A percentile compares a stretch with the other conserved stretches of the same genome.
Evolutionary conservation across 148 eudicot genomes (phyloP).

Genomic region (Linanthus parryae): DNA sequence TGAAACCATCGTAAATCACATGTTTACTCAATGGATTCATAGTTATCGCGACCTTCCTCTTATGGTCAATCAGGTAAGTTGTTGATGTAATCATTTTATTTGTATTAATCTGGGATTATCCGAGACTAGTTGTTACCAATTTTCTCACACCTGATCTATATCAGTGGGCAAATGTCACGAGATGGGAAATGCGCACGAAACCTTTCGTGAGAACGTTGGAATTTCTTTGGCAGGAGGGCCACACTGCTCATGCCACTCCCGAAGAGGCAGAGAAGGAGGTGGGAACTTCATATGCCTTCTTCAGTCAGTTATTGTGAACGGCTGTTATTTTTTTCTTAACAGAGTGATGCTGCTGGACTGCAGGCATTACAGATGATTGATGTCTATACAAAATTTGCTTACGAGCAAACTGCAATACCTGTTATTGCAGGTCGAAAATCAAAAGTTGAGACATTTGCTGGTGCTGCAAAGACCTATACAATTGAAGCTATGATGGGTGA

Average conservation of each 20-base stretch:
- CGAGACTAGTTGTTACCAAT: too few relatives aligned
- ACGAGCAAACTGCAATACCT: constrained; percentile 97
- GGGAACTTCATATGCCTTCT: background rate
- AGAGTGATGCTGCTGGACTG: constrained; percentile 26
- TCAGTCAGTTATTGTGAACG: background rate
- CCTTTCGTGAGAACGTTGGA: constrained; percentile 98
- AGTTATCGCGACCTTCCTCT: constrained; percentile 99
- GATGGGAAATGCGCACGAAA: constrained; percentile 99
- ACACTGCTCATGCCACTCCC: constrained; percentile 92
- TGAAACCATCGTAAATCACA: constrained; percentile 98
- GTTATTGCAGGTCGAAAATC: constrained; percentile 96
- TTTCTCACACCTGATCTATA: constrained; percentile 9
- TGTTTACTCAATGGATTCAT: constrained; percentile 99
- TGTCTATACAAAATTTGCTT: constrained; percentile 84
- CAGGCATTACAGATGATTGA: constrained; percentile 98
- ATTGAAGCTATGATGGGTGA: constrained; percentile 99
- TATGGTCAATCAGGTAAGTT: constrained; percentile 86
- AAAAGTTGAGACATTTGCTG: constrained; percentile 94
- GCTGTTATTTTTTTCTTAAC: constrained; percentile 11
- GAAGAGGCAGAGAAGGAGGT: constrained; percentile 99
- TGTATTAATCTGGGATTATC: too few relatives aligned
- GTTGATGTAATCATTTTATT: too few relatives aligned
- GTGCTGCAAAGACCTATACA: constrained; percentile 87
- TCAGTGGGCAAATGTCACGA: constrained; percentile 99
- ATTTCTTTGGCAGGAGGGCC: constrained; percentile 99